Evolutionary conservation across 257 asterid species (phyloP).

Genomic region (Solanum pennellii): DNA sequence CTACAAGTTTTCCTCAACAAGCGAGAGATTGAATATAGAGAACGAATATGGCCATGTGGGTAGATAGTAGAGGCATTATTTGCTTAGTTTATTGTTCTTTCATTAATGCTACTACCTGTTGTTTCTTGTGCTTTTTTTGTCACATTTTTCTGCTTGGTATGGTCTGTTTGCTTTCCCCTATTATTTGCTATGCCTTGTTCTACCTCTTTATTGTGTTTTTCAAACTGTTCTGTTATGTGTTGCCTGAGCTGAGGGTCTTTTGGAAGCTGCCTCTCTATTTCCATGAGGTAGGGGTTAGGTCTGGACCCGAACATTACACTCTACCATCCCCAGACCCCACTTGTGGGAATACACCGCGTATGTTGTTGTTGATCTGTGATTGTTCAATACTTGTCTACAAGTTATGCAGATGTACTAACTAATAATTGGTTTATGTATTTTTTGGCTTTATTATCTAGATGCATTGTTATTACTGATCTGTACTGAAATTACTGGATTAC

Average conservation of each 20-base stretch:
- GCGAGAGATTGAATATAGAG: no score
- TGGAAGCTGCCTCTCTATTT: neutral
- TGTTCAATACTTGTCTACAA: neutral
- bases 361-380: neutral
- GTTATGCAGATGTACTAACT: neutral
- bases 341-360: neutral
- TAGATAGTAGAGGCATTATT: neutral
- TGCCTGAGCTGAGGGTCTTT: neutral
- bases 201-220: neutral
- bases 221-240: neutral
- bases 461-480: neutral
- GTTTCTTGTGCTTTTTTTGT: neutral
- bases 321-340: neutral
- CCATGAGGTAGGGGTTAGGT: neutral
- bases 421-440: neutral
- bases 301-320: neutral
- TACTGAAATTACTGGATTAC: neutral
- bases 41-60: neutral
- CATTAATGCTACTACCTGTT: neutral
- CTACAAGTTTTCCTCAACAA: neutral
- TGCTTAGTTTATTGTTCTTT: neutral
- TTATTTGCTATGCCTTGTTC: neutral
- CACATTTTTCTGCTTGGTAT: neutral
- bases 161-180: neutral
- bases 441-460: neutral